These are phyloP conservation scores for Jacaranda mimosifolia DNA, from an alignment of 257 asterid species.

Conservation along the genomic window DNA sequence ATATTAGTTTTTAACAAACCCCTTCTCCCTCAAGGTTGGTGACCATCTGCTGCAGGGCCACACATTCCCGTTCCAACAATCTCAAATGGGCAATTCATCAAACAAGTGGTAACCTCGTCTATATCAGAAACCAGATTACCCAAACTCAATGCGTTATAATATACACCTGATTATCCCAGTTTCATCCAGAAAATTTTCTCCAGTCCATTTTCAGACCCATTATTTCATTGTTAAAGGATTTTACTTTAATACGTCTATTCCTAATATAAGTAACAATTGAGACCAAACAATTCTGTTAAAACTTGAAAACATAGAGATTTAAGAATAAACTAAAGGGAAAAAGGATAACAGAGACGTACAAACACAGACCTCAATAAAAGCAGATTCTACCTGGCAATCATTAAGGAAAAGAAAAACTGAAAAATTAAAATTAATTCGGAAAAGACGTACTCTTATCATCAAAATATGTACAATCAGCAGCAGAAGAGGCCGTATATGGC, in stretches of 20 bases:
- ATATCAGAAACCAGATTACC: too few relatives aligned
- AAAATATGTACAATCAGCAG: not conserved
- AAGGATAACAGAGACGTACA: not conserved
- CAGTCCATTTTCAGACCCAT: not conserved
- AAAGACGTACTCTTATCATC: conserved; percentile 2
- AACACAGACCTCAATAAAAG: not conserved
- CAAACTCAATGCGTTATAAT: not conserved
- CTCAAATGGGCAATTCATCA: conserved; percentile 8
- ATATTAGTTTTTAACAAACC: not conserved
- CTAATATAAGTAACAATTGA: not conserved
- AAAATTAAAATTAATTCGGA: not conserved
- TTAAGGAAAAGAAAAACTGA: not conserved
- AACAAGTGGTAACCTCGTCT: not conserved
- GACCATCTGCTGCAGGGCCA: conserved; percentile 13
- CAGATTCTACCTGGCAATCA: not conserved
- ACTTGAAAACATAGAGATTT: not conserved
- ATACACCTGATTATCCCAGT: not conserved
- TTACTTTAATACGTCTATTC: not conserved
- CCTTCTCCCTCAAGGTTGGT: not conserved
- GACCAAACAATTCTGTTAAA: not conserved
- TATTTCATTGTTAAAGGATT: not conserved
- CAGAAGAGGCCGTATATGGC: not conserved
- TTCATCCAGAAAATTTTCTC: not conserved
- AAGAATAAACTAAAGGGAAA: not conserved
- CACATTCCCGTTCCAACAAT: conserved; percentile 2